phyloP scores from a whole-genome alignment of 495 filamentous ascomycete species.

The Cetradonia linearis region DNA sequence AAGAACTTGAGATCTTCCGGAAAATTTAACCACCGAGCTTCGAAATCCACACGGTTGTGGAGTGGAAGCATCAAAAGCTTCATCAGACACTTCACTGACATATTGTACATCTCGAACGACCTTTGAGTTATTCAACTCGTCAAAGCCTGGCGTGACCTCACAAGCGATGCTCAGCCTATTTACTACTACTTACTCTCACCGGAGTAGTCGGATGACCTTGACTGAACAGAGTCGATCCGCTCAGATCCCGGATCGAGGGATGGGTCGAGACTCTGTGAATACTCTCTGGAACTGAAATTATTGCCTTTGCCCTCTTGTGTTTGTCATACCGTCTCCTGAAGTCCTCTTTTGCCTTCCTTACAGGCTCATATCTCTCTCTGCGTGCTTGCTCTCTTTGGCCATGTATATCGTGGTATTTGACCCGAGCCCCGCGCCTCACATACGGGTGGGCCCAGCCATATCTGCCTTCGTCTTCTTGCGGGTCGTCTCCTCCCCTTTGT shows the following conservation, averaged over 20 bases:
- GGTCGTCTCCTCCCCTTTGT: neutral
- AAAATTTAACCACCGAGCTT: neutral
- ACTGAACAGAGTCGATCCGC: neutral
- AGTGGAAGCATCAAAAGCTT: neutral
- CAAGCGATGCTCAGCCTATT: neutral
- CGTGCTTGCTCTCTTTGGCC: neutral
- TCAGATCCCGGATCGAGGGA: neutral
- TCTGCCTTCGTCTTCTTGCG: neutral
- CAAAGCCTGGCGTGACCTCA: no score
- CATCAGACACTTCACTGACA: no score
- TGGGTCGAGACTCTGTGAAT: neutral
- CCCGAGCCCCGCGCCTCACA: neutral
- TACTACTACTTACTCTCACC: neutral
- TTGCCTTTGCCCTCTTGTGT: neutral
- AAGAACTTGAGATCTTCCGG: neutral
- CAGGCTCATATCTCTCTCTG: neutral
- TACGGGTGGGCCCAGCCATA: neutral
- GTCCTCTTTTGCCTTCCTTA: neutral
- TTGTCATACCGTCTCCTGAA: neutral
- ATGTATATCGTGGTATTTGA: neutral
- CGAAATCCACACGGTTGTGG: neutral
- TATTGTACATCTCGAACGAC: no score
- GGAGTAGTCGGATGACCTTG: neutral
- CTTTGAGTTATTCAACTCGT: no score
- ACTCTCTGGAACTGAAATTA: neutral